Percentiles rank a stretch among this genome's conserved stretches.
Evolutionary conservation across 345 rosid genomes (phyloP).

Genomic region (Lagerstroemia speciosa): DNA sequence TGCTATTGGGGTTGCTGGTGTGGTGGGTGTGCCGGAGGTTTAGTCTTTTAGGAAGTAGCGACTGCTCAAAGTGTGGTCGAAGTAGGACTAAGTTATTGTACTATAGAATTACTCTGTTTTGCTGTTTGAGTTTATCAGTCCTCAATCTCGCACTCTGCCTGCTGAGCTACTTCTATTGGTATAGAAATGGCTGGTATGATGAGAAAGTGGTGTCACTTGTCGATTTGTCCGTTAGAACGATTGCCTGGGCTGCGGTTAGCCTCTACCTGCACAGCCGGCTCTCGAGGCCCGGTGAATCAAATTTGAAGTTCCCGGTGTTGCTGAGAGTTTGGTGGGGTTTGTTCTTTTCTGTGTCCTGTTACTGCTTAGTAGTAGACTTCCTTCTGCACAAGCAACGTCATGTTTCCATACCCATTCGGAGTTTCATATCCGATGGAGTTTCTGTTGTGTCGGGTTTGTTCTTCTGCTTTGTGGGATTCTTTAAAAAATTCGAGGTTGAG

Average conservation of each 20-base stretch:
- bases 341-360: slow-evolving; percentile 47
- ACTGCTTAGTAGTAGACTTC: slow-evolving; percentile 43
- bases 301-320: slow-evolving; percentile 36
- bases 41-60: not conserved
- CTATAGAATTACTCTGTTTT: slow-evolving; percentile 37
- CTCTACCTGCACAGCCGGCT: slow-evolving; percentile 23
- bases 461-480: slow-evolving; percentile 45
- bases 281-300: slow-evolving; percentile 19
- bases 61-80: not conserved
- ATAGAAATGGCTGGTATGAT: slow-evolving; percentile 49
- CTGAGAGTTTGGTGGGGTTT: slow-evolving; percentile 72
- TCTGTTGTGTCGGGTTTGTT: slow-evolving; percentile 39
- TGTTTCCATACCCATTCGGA: slow-evolving; percentile 16
- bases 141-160: slow-evolving; percentile 40
- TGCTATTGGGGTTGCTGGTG: slow-evolving; percentile 9
- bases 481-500: slow-evolving; percentile 19
- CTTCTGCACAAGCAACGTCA: slow-evolving; percentile 22
- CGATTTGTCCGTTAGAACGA: slow-evolving; percentile 46
- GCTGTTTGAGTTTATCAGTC: slow-evolving; percentile 41
- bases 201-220: slow-evolving; percentile 35
- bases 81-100: slow-evolving; percentile 8
- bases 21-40: slow-evolving; percentile 10
- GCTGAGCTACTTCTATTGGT: slow-evolving; percentile 58
- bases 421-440: slow-evolving; percentile 38
- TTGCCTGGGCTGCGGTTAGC: slow-evolving; percentile 55